phyloP scores from a whole-genome alignment of 1,284 basidiomycete genomes.

The Papiliotrema fonsecae region DNA sequence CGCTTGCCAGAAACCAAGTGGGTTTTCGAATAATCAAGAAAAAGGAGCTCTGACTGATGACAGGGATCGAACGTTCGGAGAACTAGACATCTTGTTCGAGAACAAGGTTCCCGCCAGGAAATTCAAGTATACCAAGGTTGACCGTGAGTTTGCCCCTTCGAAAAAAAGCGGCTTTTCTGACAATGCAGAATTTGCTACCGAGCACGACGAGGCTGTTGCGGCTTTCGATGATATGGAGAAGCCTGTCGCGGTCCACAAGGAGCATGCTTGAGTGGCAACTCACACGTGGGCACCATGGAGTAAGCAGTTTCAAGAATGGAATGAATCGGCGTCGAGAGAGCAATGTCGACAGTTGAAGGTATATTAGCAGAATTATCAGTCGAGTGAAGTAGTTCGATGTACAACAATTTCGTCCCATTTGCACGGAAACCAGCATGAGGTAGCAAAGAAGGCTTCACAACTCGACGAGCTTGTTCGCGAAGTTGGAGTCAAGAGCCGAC shows the following conservation, averaged over 20 bases:
- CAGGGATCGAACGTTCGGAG: constrained; percentile 17
- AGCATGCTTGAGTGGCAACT: too few relatives aligned
- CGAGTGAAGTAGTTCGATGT: too few relatives aligned
- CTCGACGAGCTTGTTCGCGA: too few relatives aligned
- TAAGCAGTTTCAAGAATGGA: too few relatives aligned
- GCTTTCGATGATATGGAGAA: constrained; percentile 3
- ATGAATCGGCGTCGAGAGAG: too few relatives aligned
- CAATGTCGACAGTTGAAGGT: too few relatives aligned
- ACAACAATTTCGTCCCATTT: too few relatives aligned
- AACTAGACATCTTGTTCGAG: constrained; percentile 21
- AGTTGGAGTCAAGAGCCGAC: too few relatives aligned
- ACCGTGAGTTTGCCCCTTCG: constrained; percentile 4
- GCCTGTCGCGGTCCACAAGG: background rate
- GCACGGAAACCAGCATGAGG: too few relatives aligned
- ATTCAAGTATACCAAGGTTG: constrained; percentile 23
- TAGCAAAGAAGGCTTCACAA: too few relatives aligned
- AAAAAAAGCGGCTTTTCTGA: background rate
- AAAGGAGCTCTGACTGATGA: background rate
- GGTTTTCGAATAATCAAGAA: background rate
- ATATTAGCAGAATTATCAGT: too few relatives aligned
- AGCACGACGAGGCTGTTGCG: background rate
- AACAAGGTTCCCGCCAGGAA: constrained; percentile 21
- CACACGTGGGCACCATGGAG: too few relatives aligned
- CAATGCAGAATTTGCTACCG: background rate
- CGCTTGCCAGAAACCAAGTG: constrained; percentile 43